Evolutionary conservation across 768 basidiomycete genomes (phyloP), one percentile per base, ranked within the genome.

Genomic region (Amanita thiersii): DNA sequence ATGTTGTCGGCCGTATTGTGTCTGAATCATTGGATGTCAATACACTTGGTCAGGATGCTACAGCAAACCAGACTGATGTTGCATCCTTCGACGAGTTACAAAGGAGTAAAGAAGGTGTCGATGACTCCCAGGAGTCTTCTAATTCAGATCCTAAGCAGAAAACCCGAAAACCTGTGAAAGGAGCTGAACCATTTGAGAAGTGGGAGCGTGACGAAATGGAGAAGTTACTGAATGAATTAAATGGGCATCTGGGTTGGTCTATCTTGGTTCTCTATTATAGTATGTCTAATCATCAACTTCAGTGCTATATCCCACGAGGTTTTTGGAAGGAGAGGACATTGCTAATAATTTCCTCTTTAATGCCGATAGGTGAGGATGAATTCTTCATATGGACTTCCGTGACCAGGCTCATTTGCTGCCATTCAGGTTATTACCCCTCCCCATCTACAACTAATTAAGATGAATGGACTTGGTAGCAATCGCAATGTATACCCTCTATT

Each of bases 281-380:
- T 25, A 19, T 37, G 19, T 5, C 46, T 49, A 38, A 42, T 26
- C 48, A 7, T 45, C 26, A 32, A 18, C 34, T n/a, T 21, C 50
- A 94, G 93, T 97, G 28, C 41, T 88, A 8, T 86, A 86, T 62
- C 81, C 93, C 2, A 86, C 70, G 11, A 77, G 80, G 8, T 97
- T 97, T 65, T 55, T 98, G 46, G 93, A 97, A 60, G 86, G 78
- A n/a, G 93, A 97, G 61, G 90, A 94, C 55, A 69, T 78, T 1
- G 81, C 85, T 4, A 84, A 93, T 50, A 97, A 98, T 58, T 94
- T 96, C 66, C 63, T 96, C 46, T 94, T 94, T 64, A 88, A 86
- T 54, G 77, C 88, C 20, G 92, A 94, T 55, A 72, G 74, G 85
- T 82, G 48, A 45, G 71, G 56, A 7, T 8, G 33, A 18, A 5